phyloP scores from a whole-genome alignment of 441 rosid genomes.

The Breynia disticha region DNA sequence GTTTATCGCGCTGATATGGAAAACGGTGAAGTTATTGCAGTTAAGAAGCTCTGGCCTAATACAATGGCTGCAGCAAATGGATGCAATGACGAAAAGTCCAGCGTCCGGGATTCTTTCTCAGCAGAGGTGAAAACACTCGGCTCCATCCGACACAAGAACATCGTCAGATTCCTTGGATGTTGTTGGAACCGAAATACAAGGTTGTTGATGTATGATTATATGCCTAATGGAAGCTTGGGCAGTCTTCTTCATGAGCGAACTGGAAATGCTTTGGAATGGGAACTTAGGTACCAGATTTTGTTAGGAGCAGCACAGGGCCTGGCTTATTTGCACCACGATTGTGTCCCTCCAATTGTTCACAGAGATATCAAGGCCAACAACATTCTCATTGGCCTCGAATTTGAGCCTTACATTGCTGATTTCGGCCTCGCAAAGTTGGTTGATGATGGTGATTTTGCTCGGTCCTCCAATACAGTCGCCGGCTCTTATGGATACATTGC shows the following conservation, averaged over 20 bases:
- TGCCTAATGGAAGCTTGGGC: constrained; percentile 96
- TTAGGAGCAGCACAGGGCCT: constrained; percentile 92
- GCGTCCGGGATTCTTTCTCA: constrained; percentile 85
- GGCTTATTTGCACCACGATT: constrained; percentile 90
- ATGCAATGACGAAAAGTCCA: constrained; percentile 23
- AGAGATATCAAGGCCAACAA: constrained; percentile 94
- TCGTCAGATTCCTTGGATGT: constrained; percentile 82
- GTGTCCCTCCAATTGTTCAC: constrained; percentile 87
- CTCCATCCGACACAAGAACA: constrained; percentile 81
- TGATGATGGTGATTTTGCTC: constrained; percentile 73
- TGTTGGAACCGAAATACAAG: constrained; percentile 81
- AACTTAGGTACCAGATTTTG: constrained; percentile 71
- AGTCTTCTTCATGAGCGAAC: constrained; percentile 78
- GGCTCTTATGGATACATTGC: constrained; percentile 98
- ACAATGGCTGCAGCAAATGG: constrained; percentile 26
- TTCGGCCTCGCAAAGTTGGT: constrained; percentile 94
- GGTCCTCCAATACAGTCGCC: constrained; percentile 83
- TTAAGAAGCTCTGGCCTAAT: constrained; percentile 90
- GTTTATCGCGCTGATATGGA: constrained; percentile 90
- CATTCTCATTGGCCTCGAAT: constrained; percentile 78
- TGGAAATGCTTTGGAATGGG: constrained; percentile 74
- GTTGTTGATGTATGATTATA: constrained; percentile 83
- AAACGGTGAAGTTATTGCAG: constrained; percentile 82
- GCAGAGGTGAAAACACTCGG: constrained; percentile 91
- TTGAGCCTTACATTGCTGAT: constrained; percentile 94